Percentiles rank a stretch among this genome's conserved stretches.
Evolutionary conservation across 2,329 filamentous ascomycete species (phyloP).

Genomic region (Stachybotrys echinatus): DNA sequence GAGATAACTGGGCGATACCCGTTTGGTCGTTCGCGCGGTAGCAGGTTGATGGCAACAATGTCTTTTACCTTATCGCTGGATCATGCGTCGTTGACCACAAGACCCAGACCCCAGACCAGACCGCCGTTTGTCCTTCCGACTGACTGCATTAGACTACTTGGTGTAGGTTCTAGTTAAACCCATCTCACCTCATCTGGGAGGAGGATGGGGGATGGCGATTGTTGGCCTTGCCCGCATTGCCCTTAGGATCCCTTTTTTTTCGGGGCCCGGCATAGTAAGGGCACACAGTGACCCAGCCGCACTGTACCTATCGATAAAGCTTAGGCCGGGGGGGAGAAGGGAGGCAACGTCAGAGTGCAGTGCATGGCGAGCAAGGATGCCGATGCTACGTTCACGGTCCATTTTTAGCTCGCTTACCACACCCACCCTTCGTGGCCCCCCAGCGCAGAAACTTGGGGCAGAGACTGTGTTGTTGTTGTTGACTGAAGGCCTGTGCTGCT

Average conservation of each 20-base stretch:
- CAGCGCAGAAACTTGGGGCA: not conserved
- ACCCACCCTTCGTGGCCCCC: not conserved
- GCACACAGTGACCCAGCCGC: not conserved
- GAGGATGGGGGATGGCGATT: no score
- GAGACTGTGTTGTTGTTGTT: not conserved
- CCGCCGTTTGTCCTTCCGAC: not conserved
- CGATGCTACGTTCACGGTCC: not conserved
- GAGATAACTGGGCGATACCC: no score
- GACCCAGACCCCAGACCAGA: no score
- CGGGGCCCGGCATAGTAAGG: not conserved
- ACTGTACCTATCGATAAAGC: conserved; percentile 4
- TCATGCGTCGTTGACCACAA: no score
- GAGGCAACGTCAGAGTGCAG: not conserved
- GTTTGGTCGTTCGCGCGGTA: no score
- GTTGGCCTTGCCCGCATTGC: no score
- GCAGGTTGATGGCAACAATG: no score
- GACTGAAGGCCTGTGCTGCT: no score
- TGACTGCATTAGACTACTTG: not conserved
- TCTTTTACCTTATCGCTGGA: no score
- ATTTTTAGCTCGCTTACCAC: not conserved
- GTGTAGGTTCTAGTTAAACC: not conserved
- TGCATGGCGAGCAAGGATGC: not conserved
- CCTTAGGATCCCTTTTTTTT: not conserved
- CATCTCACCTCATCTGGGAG: not conserved
- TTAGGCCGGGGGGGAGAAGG: not conserved